Percentiles rank a stretch among this genome's conserved stretches.
phyloP scores from a whole-genome alignment of 257 asterid species.

The Solanum sejunctum region DNA sequence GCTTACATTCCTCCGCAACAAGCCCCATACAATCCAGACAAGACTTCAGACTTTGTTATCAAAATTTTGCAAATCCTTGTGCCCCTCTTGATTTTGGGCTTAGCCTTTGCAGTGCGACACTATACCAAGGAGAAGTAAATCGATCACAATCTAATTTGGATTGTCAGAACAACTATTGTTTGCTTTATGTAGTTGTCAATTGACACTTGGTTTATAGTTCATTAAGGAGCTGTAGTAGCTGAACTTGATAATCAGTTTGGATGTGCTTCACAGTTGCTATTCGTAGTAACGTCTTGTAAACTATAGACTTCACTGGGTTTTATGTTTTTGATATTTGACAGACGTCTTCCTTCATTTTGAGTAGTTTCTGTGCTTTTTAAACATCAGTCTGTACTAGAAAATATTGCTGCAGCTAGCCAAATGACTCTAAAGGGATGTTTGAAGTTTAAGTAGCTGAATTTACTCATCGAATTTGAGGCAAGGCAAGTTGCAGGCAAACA shows the following conservation, averaged over 20 bases:
- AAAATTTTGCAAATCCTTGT: conserved; percentile 13
- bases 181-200: neutral
- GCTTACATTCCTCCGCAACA: conserved; percentile 2
- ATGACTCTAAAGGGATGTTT: neutral
- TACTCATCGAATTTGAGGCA: neutral
- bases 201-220: neutral
- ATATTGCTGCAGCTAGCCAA: neutral
- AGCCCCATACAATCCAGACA: conserved; percentile 3
- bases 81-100: conserved; percentile 17
- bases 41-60: conserved; percentile 14
- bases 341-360: neutral
- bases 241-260: neutral
- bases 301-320: neutral
- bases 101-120: conserved; percentile 12
- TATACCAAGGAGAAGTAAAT: conserved; percentile 14
- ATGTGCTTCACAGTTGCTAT: neutral
- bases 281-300: neutral
- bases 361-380: neutral
- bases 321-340: neutral
- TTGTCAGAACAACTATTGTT: neutral
- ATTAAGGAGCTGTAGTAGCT: neutral
- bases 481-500: neutral
- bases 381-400: neutral
- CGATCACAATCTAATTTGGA: neutral
- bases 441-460: neutral